These are phyloP conservation scores for Aquilaria malaccensis DNA, from an alignment of 345 rosid genomes.

Conservation along the genomic window DNA sequence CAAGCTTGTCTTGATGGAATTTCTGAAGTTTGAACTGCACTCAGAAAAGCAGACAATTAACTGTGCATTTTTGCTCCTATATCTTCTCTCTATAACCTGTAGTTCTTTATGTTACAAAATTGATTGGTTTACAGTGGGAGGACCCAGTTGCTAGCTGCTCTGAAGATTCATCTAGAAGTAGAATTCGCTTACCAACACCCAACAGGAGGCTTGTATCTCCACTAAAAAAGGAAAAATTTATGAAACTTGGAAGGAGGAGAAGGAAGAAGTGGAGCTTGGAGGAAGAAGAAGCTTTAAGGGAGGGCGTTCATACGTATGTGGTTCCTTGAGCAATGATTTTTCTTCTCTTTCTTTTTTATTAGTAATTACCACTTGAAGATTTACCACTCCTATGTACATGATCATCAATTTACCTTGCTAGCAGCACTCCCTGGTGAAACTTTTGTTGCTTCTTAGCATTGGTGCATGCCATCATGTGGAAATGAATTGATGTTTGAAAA, in stretches of 20 bases:
- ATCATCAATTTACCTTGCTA: too few relatives aligned
- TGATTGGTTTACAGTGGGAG: conserved; percentile 34
- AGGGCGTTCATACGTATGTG: conserved; percentile 30
- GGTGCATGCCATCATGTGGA: background rate
- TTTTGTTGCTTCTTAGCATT: background rate
- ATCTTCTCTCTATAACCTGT: background rate
- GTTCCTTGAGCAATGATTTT: background rate
- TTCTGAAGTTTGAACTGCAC: too few relatives aligned
- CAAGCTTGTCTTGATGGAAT: too few relatives aligned
- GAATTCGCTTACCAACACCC: conserved; percentile 20
- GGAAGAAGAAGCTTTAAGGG: conserved; percentile 52
- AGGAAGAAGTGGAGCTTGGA: conserved; percentile 36
- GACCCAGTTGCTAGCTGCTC: conserved; percentile 34
- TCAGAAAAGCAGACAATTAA: too few relatives aligned
- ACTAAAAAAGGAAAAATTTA: conserved; percentile 10
- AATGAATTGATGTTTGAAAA: background rate
- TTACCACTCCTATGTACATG: too few relatives aligned
- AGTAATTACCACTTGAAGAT: too few relatives aligned
- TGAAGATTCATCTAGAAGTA: conserved; percentile 10
- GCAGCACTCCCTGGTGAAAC: too few relatives aligned
- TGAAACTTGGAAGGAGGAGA: conserved; percentile 23
- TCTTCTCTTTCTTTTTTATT: background rate
- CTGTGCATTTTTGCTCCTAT: background rate
- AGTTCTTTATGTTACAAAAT: background rate
- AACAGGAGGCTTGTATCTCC: conserved; percentile 23